These are phyloP conservation scores for Teunomyces atbi DNA, from an alignment of 805 yeast genomes.

Conservation along the genomic window DNA sequence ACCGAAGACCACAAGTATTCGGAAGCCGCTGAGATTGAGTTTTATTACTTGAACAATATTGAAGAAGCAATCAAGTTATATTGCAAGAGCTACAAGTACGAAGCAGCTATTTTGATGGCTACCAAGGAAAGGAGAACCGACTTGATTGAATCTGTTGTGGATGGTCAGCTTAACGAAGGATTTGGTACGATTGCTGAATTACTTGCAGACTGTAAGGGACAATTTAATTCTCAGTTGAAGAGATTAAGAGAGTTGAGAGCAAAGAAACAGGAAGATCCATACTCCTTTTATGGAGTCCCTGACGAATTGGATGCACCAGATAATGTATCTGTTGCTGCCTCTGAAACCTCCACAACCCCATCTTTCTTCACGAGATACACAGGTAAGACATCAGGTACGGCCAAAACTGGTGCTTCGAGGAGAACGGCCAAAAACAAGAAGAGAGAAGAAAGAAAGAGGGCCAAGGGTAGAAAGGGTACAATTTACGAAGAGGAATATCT, in stretches of 20 bases:
- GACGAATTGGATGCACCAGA: slow-evolving; percentile 75
- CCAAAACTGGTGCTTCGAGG: slow-evolving; percentile 93
- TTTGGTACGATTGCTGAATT: slow-evolving; percentile 86
- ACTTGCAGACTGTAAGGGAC: slow-evolving; percentile 89
- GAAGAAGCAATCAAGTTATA: slow-evolving; percentile 63
- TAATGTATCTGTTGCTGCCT: slow-evolving; percentile 90
- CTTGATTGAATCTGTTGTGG: slow-evolving; percentile 58
- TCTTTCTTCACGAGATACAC: slow-evolving; percentile 95
- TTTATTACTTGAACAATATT: slow-evolving; percentile 56
- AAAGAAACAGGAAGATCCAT: slow-evolving; percentile 83
- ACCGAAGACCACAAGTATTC: slow-evolving; percentile 68
- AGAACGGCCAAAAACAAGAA: slow-evolving; percentile 88
- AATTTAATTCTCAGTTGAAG: slow-evolving; percentile 74
- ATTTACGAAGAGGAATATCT: slow-evolving; percentile 96
- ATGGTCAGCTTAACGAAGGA: slow-evolving; percentile 78
- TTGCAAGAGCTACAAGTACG: slow-evolving; percentile 74
- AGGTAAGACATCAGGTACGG: slow-evolving; percentile 94
- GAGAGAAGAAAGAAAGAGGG: slow-evolving; percentile 92
- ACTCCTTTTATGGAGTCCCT: slow-evolving; percentile 71
- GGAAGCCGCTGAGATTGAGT: slow-evolving; percentile 78
- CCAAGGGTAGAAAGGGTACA: slow-evolving; percentile 97
- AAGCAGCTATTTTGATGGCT: slow-evolving; percentile 71
- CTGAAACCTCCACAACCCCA: slow-evolving; percentile 88
- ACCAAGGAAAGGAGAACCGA: slow-evolving; percentile 41
- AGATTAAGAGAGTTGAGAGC: slow-evolving; percentile 82